Base-by-base conservation (phyloP, 2,329 filamentous ascomycete genomes). In the Colletotrichum siamense region DNA sequence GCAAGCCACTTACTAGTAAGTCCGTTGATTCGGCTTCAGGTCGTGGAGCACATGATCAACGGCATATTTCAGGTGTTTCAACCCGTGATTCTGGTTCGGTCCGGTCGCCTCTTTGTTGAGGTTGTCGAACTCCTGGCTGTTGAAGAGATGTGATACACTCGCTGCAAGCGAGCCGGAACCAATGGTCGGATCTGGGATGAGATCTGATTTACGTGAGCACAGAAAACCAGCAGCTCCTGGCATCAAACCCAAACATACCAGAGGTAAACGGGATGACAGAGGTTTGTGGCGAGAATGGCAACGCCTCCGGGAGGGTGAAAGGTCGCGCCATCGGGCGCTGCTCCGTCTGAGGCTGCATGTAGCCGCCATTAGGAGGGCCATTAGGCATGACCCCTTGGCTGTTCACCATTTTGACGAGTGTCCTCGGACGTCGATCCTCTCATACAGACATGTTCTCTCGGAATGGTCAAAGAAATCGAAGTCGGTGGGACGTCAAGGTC, bases 251-350 rank as follows among this genome's bases (percentile, higher is more conserved):
- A 10, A 69, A 81, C 88, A 78, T 85, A 96, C 95, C 92, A 79
- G 94, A 91, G 83, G 94, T 92, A 84, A 96, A 95, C 4, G 95
- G 95, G 69, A 95, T 90, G 65, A 96, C 94, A 5, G 94, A 95
- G 65, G 93, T 95, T 82, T 96, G 93, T 28, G 95, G 95, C 68
- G 95, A 95, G 85, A 93, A 96, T n/a, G 94, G 94, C 62, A 97
- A 88, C 34, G 95, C 95, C 82, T 97, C 94, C 73, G 94, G 91
- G 15, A 97, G 90, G 5, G 90, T 91, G 81, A 93, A 92, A 2
- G 92, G 89, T 71, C 88, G 62, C 16, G 73, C 70, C 73, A 69
- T 73, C n/a, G 75, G 71, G 24, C 66, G 66, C 55, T 78, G 77
- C 10, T 74, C 67, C 62, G 65, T 28, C 55, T 76, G 73, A 26